Base-by-base conservation (phyloP, 768 basidiomycete species). In the Collybia nuda region DNA sequence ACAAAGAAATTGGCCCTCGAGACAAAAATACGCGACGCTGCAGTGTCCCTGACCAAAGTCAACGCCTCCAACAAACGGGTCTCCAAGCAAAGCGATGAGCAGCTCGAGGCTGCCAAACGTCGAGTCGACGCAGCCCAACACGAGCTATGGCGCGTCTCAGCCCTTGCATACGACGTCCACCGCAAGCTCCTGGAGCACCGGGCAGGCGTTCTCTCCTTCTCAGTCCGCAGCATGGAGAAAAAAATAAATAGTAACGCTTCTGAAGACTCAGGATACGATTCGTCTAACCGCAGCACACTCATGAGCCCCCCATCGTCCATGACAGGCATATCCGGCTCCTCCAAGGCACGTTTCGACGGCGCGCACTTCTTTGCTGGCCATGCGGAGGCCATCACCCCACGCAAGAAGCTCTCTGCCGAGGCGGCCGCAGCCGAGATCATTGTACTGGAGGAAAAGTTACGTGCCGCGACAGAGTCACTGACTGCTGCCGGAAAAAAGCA, bases 11-110 rank as follows among this genome's bases (percentile, higher is more conserved):
- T 95, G 47, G 73, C 79, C 2, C 78, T 90, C 28, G 93, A 95
- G 63, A 88, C 84, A 40, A 93, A 90, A 63, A 92, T 95, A 26
- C 90, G 93, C 19, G 91, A 94, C 56, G 92, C 92, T 1, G 88
- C 90, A 2, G 59, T 84, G 6, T 90, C 86, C 14, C 78, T 94
- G 3, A 78, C 85, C 47, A 84, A 78, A 67, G 76, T 90, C 46
- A 86, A 88, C 61, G 69, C 76, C 18, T 66, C 78, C 6, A 75
- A 83, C 62, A 83, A 78, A 62, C 78, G 72, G 50, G 67, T 78
- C 17, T 81, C 83, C 37, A 83, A 86, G 58, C 81, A 86, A 57
- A 81, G 84, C 8, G 71, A 81, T 8, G 86, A 86, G 22, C 86
- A 92, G 55, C 78, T 93, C 26, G 85, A 85, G 28, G 69, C 77